Evolutionary conservation across 352 stramenopile genomes (phyloP).

Genomic region (Phytophthora colocasiae): DNA sequence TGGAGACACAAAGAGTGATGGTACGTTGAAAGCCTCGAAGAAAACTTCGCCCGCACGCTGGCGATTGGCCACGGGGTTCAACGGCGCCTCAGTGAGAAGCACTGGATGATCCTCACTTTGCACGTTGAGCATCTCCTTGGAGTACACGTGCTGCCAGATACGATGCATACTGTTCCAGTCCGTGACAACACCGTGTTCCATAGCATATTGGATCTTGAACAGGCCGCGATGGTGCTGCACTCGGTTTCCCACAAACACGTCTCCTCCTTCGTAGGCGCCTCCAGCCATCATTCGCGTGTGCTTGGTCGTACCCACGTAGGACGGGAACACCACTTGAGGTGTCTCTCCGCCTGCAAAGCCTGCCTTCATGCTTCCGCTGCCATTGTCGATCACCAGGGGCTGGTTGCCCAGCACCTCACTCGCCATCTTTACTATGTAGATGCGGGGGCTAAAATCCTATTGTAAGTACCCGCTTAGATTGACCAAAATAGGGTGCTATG

Average conservation of each 20-base stretch:
- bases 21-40: conserved; percentile 89
- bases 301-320: conserved; percentile 76
- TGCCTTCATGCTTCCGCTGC: conserved; percentile 84
- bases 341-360: conserved; percentile 84
- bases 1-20: conserved; percentile 87
- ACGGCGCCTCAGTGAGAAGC: conserved; percentile 82
- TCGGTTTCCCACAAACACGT: conserved; percentile 81
- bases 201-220: conserved; percentile 86
- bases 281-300: conserved; percentile 87
- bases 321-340: conserved; percentile 80
- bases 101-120: conserved; percentile 88
- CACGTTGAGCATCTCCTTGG: conserved; percentile 89
- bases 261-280: conserved; percentile 77
- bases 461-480: conserved; percentile 4
- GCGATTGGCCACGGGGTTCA: conserved; percentile 82
- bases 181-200: conserved; percentile 88
- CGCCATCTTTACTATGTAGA: conserved; percentile 43
- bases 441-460: conserved; percentile 9
- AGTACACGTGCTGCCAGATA: conserved; percentile 92
- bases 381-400: conserved; percentile 90
- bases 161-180: conserved; percentile 90
- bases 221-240: conserved; percentile 83
- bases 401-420: conserved; percentile 77
- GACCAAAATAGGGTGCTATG: too few species aligned
- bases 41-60: conserved; percentile 85